Percentiles rank a stretch among this genome's conserved stretches.
These are phyloP conservation scores for Lecanicillium sp. DNA, from an alignment of 2,329 filamentous ascomycete genomes.

Conservation along the genomic window DNA sequence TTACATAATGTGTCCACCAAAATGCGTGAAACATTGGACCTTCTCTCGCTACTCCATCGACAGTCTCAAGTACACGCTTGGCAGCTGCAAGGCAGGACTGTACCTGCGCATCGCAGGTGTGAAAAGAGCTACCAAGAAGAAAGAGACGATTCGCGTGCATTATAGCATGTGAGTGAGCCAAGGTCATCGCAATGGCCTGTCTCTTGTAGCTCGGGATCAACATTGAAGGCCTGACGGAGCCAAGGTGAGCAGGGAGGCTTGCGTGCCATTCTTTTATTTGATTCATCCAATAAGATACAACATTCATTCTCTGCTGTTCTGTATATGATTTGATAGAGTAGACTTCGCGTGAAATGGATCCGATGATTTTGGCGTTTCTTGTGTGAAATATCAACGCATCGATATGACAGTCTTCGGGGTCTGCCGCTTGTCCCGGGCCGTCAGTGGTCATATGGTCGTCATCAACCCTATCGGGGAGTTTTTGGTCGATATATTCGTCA, in stretches of 20 bases:
- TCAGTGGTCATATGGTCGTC: slow-evolving; percentile 47
- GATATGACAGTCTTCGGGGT: slow-evolving; percentile 38
- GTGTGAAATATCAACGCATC: slow-evolving; percentile 38
- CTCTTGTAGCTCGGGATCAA: slow-evolving; percentile 36
- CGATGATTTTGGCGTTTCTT: slow-evolving; percentile 32
- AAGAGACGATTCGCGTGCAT: slow-evolving; percentile 50
- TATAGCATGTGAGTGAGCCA: slow-evolving; percentile 47
- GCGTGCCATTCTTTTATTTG: slow-evolving; percentile 31
- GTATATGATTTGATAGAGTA: slow-evolving; percentile 29
- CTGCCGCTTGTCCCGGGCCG: slow-evolving; percentile 22
- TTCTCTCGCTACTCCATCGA: slow-evolving; percentile 30
- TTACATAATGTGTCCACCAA: slow-evolving; percentile 47
- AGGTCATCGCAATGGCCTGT: slow-evolving; percentile 44
- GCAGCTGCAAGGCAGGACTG: slow-evolving; percentile 37
- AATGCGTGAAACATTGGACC: slow-evolving; percentile 34
- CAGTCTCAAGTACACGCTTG: slow-evolving; percentile 28
- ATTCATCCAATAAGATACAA: slow-evolving; percentile 27
- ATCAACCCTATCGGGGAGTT: slow-evolving; percentile 46
- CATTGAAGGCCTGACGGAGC: slow-evolving; percentile 34
- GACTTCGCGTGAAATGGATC: slow-evolving; percentile 28
- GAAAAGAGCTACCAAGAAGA: slow-evolving; percentile 29
- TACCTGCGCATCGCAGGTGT: slow-evolving; percentile 19
- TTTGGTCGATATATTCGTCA: slow-evolving; percentile 57
- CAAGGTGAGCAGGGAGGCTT: slow-evolving; percentile 33
- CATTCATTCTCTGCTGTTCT: slow-evolving; percentile 26